Percentiles rank a stretch among this genome's conserved stretches.
Conservation (phyloP, 768 basidiomycete species). For the Pleurotus tuoliensis region DNA sequence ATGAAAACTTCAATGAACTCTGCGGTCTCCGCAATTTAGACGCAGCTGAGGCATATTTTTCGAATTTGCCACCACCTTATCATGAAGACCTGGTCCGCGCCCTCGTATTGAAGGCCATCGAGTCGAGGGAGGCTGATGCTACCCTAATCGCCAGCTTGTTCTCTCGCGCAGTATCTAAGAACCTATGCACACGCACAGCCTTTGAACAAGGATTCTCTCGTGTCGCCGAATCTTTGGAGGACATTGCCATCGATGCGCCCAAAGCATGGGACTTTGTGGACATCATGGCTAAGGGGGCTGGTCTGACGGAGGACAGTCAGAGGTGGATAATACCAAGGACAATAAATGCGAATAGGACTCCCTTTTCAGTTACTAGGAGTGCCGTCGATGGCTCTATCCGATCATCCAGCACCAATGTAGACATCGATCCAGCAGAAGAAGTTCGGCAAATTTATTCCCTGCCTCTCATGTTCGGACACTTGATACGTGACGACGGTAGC, state of each 20-base stretch:
- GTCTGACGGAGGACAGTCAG: conserved; percentile 58
- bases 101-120: conserved; percentile 68
- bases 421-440: no score
- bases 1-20: conserved; percentile 63
- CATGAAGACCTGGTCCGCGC: conserved; percentile 69
- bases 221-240: conserved; percentile 76
- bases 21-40: conserved; percentile 59
- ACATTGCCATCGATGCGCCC: conserved; percentile 87
- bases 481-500: no score
- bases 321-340: conserved; percentile 59
- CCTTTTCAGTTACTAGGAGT: conserved; percentile 30
- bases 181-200: conserved; percentile 49
- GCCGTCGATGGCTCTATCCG: conserved; percentile 18
- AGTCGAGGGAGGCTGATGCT: conserved; percentile 79
- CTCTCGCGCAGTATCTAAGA: conserved; percentile 53
- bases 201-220: conserved; percentile 75
- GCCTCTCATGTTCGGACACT: no score
- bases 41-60: conserved; percentile 75
- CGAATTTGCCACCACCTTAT: conserved; percentile 59
- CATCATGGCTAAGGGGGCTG: conserved; percentile 66
- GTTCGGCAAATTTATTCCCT: no score
- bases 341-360: conserved; percentile 51
- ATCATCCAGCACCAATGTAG: no score
- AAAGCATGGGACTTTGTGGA: conserved; percentile 77
- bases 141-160: conserved; percentile 77